phyloP scores from a whole-genome alignment of 2,329 filamentous ascomycete genomes.

The Dichotomopilus funicola region DNA sequence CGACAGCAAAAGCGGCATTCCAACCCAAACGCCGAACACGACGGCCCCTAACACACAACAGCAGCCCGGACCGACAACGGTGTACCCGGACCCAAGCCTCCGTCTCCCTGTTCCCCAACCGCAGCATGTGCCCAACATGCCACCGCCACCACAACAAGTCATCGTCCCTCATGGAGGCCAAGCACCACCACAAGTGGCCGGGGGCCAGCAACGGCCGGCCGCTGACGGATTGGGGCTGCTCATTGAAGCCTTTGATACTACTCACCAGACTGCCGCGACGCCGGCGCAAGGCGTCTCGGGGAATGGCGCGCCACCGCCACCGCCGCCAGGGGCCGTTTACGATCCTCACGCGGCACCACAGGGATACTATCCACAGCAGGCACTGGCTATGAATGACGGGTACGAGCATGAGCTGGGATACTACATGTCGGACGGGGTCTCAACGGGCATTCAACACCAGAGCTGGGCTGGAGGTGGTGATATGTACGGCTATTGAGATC shows the following conservation, averaged over 20 bases:
- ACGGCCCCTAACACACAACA: conserved; percentile 19
- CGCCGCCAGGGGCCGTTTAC: conserved; percentile 11
- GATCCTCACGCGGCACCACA: conserved; percentile 15
- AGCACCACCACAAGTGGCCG: neutral
- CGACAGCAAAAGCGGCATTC: conserved; percentile 16
- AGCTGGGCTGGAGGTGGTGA: conserved; percentile 21
- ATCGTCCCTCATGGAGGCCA: conserved; percentile 4
- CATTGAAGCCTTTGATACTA: conserved; percentile 34
- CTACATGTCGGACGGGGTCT: conserved; percentile 25
- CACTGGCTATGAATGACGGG: conserved; percentile 25
- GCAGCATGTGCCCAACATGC: conserved; percentile 17
- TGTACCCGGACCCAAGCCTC: conserved; percentile 24
- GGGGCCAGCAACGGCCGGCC: neutral
- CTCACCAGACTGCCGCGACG: conserved; percentile 23
- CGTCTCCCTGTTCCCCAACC: conserved; percentile 18
- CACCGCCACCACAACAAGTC: conserved; percentile 12
- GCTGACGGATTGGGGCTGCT: conserved; percentile 37
- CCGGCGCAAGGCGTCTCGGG: neutral
- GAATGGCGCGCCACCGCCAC: neutral
- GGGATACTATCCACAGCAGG: conserved; percentile 5
- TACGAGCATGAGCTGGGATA: conserved; percentile 29
- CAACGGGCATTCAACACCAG: conserved; percentile 13
- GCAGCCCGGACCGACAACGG: conserved; percentile 12
- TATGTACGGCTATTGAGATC: conserved; percentile 23
- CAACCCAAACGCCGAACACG: conserved; percentile 10